phyloP scores from a whole-genome alignment of 2,329 filamentous ascomycete genomes.

The Kalmusia sp. region DNA sequence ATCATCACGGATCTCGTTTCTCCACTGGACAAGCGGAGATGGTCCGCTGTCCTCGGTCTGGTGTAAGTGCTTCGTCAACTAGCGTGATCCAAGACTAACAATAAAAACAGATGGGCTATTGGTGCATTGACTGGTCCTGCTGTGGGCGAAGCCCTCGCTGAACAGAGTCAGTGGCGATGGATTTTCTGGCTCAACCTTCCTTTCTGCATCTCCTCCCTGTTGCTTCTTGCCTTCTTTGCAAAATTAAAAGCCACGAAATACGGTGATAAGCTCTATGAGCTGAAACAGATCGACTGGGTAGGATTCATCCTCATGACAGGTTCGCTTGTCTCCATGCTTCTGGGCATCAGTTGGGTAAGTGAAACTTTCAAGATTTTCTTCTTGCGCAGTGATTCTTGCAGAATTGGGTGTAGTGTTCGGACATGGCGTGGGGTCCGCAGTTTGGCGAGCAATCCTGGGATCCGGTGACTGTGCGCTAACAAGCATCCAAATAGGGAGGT shows the following conservation, averaged over 20 bases:
- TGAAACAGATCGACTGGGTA: slow-evolving; percentile 64
- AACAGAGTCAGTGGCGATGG: slow-evolving; percentile 40
- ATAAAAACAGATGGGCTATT: slow-evolving; percentile 33
- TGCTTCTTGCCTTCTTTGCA: slow-evolving; percentile 54
- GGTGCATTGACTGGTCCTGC: slow-evolving; percentile 44
- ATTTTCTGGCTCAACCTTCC: slow-evolving; percentile 51
- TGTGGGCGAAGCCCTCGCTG: slow-evolving; percentile 36
- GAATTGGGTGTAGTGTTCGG: not conserved
- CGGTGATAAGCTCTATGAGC: slow-evolving; percentile 52
- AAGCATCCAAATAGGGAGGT: slow-evolving; percentile 23
- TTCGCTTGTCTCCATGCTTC: slow-evolving; percentile 61
- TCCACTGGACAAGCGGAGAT: slow-evolving; percentile 27
- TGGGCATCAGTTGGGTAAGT: slow-evolving; percentile 61
- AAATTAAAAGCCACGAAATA: slow-evolving; percentile 25
- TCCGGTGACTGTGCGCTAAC: slow-evolving; percentile 11
- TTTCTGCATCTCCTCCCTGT: slow-evolving; percentile 39
- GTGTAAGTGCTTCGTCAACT: slow-evolving; percentile 18
- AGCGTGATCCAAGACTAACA: not conserved
- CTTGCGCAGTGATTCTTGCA: not conserved
- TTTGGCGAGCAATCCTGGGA: not conserved
- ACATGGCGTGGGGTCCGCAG: not conserved
- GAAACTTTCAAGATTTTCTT: not conserved
- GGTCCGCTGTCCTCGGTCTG: slow-evolving; percentile 26
- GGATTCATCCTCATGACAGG: slow-evolving; percentile 66
- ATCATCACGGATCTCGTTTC: slow-evolving; percentile 53